Percentiles rank a stretch among this genome's conserved stretches.
Evolutionary conservation across 129 eudicot genomes (phyloP).

Genomic region (Flaveria linearis): DNA sequence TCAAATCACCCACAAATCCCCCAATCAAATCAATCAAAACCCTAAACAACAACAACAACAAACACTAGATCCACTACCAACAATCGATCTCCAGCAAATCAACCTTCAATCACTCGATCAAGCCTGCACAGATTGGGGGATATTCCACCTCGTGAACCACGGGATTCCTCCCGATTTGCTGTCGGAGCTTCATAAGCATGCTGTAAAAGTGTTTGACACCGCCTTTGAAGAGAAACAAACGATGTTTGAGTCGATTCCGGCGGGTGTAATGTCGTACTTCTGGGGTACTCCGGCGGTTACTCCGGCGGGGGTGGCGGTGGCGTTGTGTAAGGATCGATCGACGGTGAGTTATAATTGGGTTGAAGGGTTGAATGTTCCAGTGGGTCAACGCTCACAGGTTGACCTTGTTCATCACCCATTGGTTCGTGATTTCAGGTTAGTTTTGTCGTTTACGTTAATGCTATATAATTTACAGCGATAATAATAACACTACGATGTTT

Average conservation of each 20-base stretch:
- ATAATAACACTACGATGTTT: too few relatives aligned
- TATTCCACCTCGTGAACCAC: slow-evolving; percentile 78
- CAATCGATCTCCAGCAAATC: slow-evolving; percentile 44
- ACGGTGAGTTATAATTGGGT: slow-evolving; percentile 51
- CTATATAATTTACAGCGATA: too few relatives aligned
- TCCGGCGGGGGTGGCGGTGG: slow-evolving; percentile 43
- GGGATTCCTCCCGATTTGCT: slow-evolving; percentile 56
- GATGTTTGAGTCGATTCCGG: slow-evolving; percentile 33
- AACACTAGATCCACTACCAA: slow-evolving; percentile 40
- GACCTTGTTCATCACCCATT: slow-evolving; percentile 39
- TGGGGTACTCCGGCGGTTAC: slow-evolving; percentile 85
- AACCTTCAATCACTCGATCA: slow-evolving; percentile 26
- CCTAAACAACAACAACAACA: neutral
- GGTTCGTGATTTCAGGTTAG: slow-evolving; percentile 65
- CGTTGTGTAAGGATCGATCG: slow-evolving; percentile 20
- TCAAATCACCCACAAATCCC: slow-evolving; percentile 6
- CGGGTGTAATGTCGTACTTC: slow-evolving; percentile 52
- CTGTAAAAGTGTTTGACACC: slow-evolving; percentile 35
- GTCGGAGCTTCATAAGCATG: slow-evolving; percentile 44
- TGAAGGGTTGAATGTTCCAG: slow-evolving; percentile 69
- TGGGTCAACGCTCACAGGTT: slow-evolving; percentile 35
- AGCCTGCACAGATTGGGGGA: slow-evolving; percentile 77
- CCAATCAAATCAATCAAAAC: neutral
- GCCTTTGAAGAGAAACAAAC: slow-evolving; percentile 55
- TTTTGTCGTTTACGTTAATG: neutral